These are phyloP conservation scores for Arctium lappa DNA, from an alignment of 129 eudicot species.

Conservation along the genomic window DNA sequence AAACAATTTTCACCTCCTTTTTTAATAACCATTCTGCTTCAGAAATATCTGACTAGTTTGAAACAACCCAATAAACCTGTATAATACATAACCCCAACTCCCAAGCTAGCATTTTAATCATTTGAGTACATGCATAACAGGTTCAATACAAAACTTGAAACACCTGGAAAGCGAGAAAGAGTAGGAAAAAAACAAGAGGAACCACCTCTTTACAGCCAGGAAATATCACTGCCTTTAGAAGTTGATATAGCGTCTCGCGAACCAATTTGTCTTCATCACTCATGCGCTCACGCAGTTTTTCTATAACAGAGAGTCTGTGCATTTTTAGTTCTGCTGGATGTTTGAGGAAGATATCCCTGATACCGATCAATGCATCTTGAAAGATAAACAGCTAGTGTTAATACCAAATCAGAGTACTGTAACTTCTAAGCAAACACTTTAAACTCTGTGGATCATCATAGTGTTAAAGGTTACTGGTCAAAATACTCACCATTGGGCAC, in stretches of 20 bases:
- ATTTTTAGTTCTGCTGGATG: slow-evolving; percentile 71
- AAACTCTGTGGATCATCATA: neutral
- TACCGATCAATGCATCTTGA: slow-evolving; percentile 82
- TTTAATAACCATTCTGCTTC: neutral
- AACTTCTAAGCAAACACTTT: neutral
- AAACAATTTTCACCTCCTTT: no score
- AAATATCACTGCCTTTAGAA: slow-evolving; percentile 70
- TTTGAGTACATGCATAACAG: neutral
- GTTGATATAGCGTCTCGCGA: slow-evolving; percentile 87
- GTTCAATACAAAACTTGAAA: neutral
- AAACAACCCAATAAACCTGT: neutral
- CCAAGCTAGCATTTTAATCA: slow-evolving; percentile 1
- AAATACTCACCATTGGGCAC: neutral
- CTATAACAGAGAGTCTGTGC: slow-evolving; percentile 77
- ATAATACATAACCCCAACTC: neutral
- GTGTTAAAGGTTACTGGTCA: neutral
- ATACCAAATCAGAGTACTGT: neutral
- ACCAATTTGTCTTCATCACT: slow-evolving; percentile 86
- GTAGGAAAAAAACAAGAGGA: neutral
- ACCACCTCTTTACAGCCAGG: slow-evolving; percentile 66
- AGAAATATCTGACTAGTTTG: neutral
- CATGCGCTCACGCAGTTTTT: slow-evolving; percentile 95
- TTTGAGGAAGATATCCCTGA: slow-evolving; percentile 65
- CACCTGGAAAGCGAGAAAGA: neutral
- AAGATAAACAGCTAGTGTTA: slow-evolving; percentile 20